Conservation (phyloP, 768 basidiomycete species). For the Macrolepiota albuminosa region DNA sequence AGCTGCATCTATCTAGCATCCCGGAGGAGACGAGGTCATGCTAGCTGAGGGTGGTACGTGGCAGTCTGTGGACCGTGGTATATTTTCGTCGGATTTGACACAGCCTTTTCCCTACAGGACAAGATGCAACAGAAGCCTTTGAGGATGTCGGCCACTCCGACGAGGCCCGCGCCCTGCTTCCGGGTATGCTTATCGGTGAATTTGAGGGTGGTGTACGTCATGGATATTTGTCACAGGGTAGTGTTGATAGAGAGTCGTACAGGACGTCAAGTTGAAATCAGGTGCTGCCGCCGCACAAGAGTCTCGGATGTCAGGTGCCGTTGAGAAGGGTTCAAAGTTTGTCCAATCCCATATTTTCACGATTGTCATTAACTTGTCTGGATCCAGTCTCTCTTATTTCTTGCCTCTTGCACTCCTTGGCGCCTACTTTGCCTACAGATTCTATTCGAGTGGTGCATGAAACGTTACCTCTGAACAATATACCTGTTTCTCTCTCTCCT, state of each 20-base stretch:
- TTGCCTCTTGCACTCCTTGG: slow-evolving; percentile 73
- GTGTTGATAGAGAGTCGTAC: slow-evolving; percentile 2
- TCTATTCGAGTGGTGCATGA: slow-evolving; percentile 52
- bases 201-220: slow-evolving; percentile 68
- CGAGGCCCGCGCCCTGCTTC: slow-evolving; percentile 86
- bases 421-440: slow-evolving; percentile 87
- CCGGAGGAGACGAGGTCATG: slow-evolving; percentile 97
- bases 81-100: slow-evolving; percentile 8
- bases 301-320: slow-evolving; percentile 42
- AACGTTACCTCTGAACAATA: slow-evolving; percentile 13
- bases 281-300: slow-evolving; percentile 43
- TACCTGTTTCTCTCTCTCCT: slow-evolving; percentile 8
- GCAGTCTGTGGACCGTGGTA: slow-evolving; percentile 14
- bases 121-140: slow-evolving; percentile 96
- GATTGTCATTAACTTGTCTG: slow-evolving; percentile 4
- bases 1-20: slow-evolving; percentile 53
- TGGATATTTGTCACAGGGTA: slow-evolving; percentile 20
- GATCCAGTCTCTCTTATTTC: slow-evolving; percentile 71
- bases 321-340: slow-evolving; percentile 68
- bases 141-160: slow-evolving; percentile 99
- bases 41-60: slow-evolving; percentile 84
- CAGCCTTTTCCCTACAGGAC: slow-evolving; percentile 44
- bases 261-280: slow-evolving; percentile 53
- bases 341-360: slow-evolving; percentile 19
- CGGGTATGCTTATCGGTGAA: slow-evolving; percentile 74